phyloP scores from a whole-genome alignment of 352 stramenopile species.

The Phytophthora sp. region DNA sequence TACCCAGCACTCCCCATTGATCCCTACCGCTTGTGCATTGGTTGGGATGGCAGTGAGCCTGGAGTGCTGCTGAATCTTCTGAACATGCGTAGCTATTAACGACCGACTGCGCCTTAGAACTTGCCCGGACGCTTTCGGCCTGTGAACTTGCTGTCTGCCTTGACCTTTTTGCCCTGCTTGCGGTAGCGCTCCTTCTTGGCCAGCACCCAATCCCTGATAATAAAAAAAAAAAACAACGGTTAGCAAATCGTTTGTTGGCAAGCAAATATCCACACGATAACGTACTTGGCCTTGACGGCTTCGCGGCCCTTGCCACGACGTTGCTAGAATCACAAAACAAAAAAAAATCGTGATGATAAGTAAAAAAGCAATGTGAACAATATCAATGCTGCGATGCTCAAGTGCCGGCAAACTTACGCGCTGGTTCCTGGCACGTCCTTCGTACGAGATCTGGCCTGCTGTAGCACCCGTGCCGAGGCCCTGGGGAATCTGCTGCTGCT shows the following conservation, averaged over 20 bases:
- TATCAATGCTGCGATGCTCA: no score
- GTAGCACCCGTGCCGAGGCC: slow-evolving; percentile 73
- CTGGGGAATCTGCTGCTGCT: slow-evolving; percentile 77
- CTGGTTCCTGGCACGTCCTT: slow-evolving; percentile 63
- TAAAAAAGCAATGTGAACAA: neutral
- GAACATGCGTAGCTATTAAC: slow-evolving; percentile 15
- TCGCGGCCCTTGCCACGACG: slow-evolving; percentile 60
- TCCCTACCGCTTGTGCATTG: neutral
- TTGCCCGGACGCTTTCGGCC: slow-evolving; percentile 94
- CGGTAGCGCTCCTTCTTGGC: slow-evolving; percentile 98
- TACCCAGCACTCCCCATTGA: slow-evolving; percentile 34
- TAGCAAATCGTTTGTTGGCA: neutral
- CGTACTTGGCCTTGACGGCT: slow-evolving; percentile 69
- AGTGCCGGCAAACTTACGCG: slow-evolving; percentile 35
- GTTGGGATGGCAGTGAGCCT: neutral
- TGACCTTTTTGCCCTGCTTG: slow-evolving; percentile 98
- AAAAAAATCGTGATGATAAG: no score
- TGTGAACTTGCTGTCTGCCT: slow-evolving; percentile 98
- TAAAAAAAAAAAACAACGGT: slow-evolving; percentile 28
- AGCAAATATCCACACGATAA: neutral
- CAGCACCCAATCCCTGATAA: slow-evolving; percentile 93
- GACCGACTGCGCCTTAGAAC: slow-evolving; percentile 84
- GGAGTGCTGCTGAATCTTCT: slow-evolving; percentile 18
- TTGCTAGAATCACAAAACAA: slow-evolving; percentile 51
- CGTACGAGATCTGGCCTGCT: slow-evolving; percentile 64